Base-by-base conservation (phyloP, 805 yeast species). In the Starmera caribaea region DNA sequence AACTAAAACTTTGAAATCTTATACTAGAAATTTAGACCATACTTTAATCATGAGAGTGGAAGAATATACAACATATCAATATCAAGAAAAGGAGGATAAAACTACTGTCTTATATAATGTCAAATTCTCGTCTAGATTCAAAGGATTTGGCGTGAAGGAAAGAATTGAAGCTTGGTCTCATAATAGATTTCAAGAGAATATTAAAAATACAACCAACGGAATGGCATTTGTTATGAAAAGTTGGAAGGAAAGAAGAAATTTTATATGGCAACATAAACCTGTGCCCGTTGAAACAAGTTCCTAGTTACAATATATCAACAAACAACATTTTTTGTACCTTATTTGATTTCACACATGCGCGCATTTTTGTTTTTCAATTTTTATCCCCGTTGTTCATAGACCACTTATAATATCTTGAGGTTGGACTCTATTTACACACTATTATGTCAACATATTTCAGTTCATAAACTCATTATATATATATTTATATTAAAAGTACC, bases 11-110 rank as follows among this genome's bases (percentile, higher is more conserved):
- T 66, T 89, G 73, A 52, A 65, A 41, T 74, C 94, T 3, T 88
- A 84, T 63, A 79, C 86, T 13, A 71, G 87, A 45, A 89, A 89
- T 57, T 61, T 89, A 36, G 97, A 90, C 55, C 96, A 90, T 56
- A 76, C 83, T 1, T 71, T 73, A 46, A 74, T 89, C 38, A 73
- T 89, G 44, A 69, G 80, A 46, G 81, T 89, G 14, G 95, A 86
- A 54, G 97, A 89, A 54, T 74, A 63, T 49, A 74, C 87, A 16
- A 66, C 63, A 2, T 89, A 82, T 57, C 45, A 60, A 12, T 65
- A 56, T 38, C 60, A 64, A 33, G 50, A 51, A 1, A 56, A 51
- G 4, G 47, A 44, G 16, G 41, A 55, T 1, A 44, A 44, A 16
- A 79, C 84, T 0, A 48, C 52, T 6, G 84, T 81, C 7, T 57